Base-by-base conservation (phyloP, 208 protist genomes). In the Leishmania gerbilli region DNA sequence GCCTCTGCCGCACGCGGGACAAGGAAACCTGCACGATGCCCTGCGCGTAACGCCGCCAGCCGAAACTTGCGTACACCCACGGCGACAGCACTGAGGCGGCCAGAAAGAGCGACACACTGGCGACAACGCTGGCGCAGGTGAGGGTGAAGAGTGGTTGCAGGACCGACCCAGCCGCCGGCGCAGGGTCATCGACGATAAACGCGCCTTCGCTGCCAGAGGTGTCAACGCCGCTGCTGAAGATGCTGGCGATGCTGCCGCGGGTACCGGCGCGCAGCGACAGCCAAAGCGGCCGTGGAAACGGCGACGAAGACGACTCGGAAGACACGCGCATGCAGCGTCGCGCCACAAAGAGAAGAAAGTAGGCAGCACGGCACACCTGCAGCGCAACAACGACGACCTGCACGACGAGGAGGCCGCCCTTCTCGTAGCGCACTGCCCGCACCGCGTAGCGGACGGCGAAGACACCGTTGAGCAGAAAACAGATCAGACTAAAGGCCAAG, bases 371-470 rank as follows among this genome's bases (percentile, higher is more conserved):
- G 74, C 76, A 71, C 1, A 90, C 42, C 78, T 93, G 85, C 67
- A 95, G 77, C 53, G 84, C 68, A 6, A 89, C 84, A 64, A 88
- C 74, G 24, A 93, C 77, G 27, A 82, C 84, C 65, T 91, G 85
- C 37, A 86, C 88, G 31, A 93, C 76, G 11, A 95, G 85, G 49
- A 89, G 68, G 17, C 89, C 87, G 7, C 85, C 65, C 72, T 90
- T 88, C 71, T 95, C 90, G 64, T 88, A 90, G 65, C 89, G 88
- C 31, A 90, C 89, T 1, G 90, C 88, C 55, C 86, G 92, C 34
- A 93, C 71, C 1, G 90, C 75, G 84, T 85, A 91, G 79, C 68
- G 87, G 27, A 87, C 68, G 24, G 82, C 64, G 42, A 93, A 75
- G 40, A 88, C 71, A 21, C 80, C 77, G 76, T 93, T 93, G 34